Conservation (phyloP, 352 stramenopile genomes). For the Phytophthora megakarya region DNA sequence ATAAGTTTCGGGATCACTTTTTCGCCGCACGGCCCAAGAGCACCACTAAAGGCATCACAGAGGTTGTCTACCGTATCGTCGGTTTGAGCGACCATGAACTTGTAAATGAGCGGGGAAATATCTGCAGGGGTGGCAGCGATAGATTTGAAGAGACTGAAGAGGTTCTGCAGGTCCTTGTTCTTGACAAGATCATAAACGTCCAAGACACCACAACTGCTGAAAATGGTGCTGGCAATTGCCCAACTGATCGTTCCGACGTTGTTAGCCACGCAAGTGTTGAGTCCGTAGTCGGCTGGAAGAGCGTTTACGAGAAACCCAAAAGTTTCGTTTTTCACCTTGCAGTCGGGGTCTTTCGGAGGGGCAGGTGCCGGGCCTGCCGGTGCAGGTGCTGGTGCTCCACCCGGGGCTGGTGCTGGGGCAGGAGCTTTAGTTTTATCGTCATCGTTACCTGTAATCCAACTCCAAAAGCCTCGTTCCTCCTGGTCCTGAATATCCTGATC, state of each 20-base stretch:
- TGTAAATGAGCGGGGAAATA: slow-evolving; percentile 49
- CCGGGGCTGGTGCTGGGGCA: background rate
- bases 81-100: slow-evolving; percentile 46
- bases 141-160: slow-evolving; percentile 35
- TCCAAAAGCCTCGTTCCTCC: slow-evolving; percentile 28
- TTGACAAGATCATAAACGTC: slow-evolving; percentile 43
- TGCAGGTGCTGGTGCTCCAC: too few relatives aligned
- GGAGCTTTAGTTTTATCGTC: background rate
- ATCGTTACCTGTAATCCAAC: slow-evolving; percentile 11
- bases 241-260: slow-evolving; percentile 39
- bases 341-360: slow-evolving; percentile 1
- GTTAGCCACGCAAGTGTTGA: slow-evolving; percentile 61
- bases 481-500: slow-evolving; percentile 17
- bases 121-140: slow-evolving; percentile 43
- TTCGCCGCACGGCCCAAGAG: slow-evolving; percentile 45
- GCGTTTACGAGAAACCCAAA: slow-evolving; percentile 37
- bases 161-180: slow-evolving; percentile 33
- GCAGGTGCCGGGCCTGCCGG: too few relatives aligned
- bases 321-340: slow-evolving; percentile 24
- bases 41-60: slow-evolving; percentile 45
- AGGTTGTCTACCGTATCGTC: slow-evolving; percentile 45
- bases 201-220: slow-evolving; percentile 43
- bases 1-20: slow-evolving; percentile 46
- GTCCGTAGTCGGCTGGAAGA: slow-evolving; percentile 42
- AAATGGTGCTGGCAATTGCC: slow-evolving; percentile 36